These are phyloP conservation scores for Nakaseomyces glabratus DNA, from an alignment of 1,139 yeast species.

Conservation along the genomic window DNA sequence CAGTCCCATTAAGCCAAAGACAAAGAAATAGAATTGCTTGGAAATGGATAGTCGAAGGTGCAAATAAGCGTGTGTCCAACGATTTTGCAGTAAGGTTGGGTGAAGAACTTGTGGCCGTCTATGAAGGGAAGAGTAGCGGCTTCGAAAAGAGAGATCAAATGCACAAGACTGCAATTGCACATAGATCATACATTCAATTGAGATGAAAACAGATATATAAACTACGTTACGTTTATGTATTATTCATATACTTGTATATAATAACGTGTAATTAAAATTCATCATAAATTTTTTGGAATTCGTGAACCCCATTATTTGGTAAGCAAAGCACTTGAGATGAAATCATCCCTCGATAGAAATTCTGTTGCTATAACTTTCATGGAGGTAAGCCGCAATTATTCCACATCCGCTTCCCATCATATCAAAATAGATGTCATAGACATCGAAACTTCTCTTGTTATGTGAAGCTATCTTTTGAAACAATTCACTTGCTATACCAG, in stretches of 20 bases:
- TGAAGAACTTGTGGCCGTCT: constrained; percentile 76
- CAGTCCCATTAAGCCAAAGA: constrained; percentile 71
- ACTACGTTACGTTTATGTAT: constrained; percentile 16
- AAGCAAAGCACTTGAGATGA: no score
- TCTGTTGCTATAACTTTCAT: background rate
- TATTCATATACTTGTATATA: constrained; percentile 8
- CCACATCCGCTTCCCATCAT: constrained; percentile 30
- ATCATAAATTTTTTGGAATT: no score
- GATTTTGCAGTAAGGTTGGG: constrained; percentile 83
- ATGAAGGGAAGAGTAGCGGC: constrained; percentile 72
- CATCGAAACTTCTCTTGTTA: constrained; percentile 40
- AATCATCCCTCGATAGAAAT: no score
- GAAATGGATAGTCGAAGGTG: constrained; percentile 81
- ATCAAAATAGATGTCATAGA: constrained; percentile 40
- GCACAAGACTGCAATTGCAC: constrained; percentile 78
- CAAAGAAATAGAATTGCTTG: constrained; percentile 84
- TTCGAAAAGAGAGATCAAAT: constrained; percentile 74
- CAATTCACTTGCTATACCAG: constrained; percentile 45
- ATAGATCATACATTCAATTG: constrained; percentile 61
- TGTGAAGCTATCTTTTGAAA: constrained; percentile 39
- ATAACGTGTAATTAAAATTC: constrained; percentile 2
- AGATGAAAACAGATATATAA: no score
- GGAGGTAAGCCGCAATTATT: constrained; percentile 12
- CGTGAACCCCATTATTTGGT: no score
- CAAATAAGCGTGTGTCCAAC: constrained; percentile 66